Percentiles rank a stretch among this genome's conserved stretches.
Evolutionary conservation across 2,329 filamentous ascomycete species (phyloP).

Genomic region (Claviceps paspali): DNA sequence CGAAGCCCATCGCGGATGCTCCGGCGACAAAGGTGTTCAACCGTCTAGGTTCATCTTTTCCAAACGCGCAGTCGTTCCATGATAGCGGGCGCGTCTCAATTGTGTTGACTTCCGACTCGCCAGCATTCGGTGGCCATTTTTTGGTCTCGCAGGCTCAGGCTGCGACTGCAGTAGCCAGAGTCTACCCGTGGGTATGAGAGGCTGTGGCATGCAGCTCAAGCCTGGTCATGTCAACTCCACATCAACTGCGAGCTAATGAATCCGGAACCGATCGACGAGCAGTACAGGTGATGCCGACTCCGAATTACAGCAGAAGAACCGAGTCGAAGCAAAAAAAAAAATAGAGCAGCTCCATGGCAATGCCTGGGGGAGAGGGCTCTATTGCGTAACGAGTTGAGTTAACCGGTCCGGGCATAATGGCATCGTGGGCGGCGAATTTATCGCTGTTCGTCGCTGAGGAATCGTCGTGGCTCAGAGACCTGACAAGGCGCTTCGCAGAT

Average conservation of each 20-base stretch:
- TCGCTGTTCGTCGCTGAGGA: background rate
- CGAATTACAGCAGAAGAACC: background rate
- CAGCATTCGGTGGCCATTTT: background rate
- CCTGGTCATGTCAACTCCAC: background rate
- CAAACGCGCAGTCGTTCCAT: background rate
- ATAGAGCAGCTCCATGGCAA: background rate
- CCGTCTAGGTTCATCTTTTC: background rate
- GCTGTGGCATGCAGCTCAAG: background rate
- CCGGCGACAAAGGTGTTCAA: background rate
- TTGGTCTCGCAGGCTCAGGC: background rate
- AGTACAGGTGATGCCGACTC: background rate
- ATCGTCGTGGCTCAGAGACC: background rate
- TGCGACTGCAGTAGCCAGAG: background rate
- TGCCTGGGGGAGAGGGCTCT: too few relatives aligned
- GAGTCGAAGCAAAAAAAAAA: background rate
- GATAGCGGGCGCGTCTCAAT: background rate
- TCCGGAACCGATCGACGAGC: background rate
- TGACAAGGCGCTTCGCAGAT: background rate
- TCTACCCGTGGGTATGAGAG: background rate
- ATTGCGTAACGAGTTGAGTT: too few relatives aligned
- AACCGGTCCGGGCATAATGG: too few relatives aligned
- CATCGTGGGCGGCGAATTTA: too few relatives aligned
- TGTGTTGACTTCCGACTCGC: too few relatives aligned
- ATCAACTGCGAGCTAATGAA: background rate
- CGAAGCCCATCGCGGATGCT: background rate